Base-by-base conservation (phyloP, 1,139 yeast species). In the Scheffersomyces segobiensis region DNA sequence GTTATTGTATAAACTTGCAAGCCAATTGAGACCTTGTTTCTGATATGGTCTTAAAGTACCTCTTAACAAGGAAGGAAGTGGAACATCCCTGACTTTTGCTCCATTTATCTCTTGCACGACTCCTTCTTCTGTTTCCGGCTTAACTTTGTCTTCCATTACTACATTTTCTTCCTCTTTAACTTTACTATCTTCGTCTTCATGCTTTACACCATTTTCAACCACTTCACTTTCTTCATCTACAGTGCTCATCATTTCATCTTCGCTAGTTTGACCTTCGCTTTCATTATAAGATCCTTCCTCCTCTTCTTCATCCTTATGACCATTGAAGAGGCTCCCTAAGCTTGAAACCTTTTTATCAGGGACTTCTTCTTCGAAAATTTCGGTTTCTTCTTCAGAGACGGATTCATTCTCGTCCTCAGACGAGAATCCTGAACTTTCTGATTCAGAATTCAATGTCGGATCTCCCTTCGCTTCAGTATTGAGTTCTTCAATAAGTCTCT, bases 11-110 rank as follows among this genome's bases (percentile, higher is more conserved):
- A 96, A 78, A 57, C 98, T 93, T 0, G 98, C 98, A 55, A 96
- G 78, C 99, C 99, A 96, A 66, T 96, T 96, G 53, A 96, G 81
- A 59, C 99, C 99, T 71, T 92, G 97, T 62, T 93, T 95, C 72
- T 96, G 99, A 67, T 96, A 96, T 7, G 88, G 93, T 71, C 99
- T 87, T 54, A 96, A 78, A 0, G 87, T 85, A 24, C 99, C 99
- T 59, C 95, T 82, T 46, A 91, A 74, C 39, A 89, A 72, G n/a
- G 85, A 79, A 0, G 92, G 91, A 8, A 78, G 60, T 0, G 93
- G 90, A 6, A 89, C 95, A 70, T 89, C 93, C 47, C 85, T 84
- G 19, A 89, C 92, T 65, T 71, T 71, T 56, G 79, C 60, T 49
- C 86, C 84, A 59, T 80, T 80, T 49, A 83, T 81, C 49, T 76